These are phyloP conservation scores for Trametes gibbosa DNA, from an alignment of 768 basidiomycete species.

Conservation along the genomic window DNA sequence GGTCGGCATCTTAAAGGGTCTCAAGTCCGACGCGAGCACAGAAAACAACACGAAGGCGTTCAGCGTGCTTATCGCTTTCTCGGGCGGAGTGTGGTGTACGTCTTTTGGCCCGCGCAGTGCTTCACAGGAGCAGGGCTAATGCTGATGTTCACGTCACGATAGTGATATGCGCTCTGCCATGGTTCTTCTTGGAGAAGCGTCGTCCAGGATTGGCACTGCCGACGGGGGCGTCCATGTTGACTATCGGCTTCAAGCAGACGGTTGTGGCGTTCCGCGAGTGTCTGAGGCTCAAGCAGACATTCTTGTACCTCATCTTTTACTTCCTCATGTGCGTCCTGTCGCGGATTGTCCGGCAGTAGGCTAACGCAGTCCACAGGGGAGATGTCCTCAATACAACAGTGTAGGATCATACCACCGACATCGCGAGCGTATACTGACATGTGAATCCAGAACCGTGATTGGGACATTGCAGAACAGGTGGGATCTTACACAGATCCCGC, in stretches of 20 bases:
- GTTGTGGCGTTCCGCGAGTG: slow-evolving; percentile 63
- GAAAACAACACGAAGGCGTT: slow-evolving; percentile 76
- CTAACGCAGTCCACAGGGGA: slow-evolving; percentile 43
- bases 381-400: slow-evolving; percentile 75
- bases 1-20: slow-evolving; percentile 69
- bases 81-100: slow-evolving; percentile 74
- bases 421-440: background rate
- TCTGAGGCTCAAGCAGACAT: slow-evolving; percentile 67
- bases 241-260: slow-evolving; percentile 67
- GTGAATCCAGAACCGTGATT: slow-evolving; percentile 55
- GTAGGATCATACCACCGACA: slow-evolving; percentile 33
- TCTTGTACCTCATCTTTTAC: slow-evolving; percentile 71
- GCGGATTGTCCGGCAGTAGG: background rate
- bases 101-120: too few relatives aligned
- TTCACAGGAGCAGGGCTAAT: too few relatives aligned
- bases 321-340: slow-evolving; percentile 59
- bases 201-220: slow-evolving; percentile 64
- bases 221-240: slow-evolving; percentile 50
- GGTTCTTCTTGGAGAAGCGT: slow-evolving; percentile 70
- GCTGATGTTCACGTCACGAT: background rate
- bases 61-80: slow-evolving; percentile 74
- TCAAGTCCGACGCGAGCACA: slow-evolving; percentile 57
- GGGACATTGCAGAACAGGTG: slow-evolving; percentile 71
- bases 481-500: background rate
- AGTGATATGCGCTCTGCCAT: slow-evolving; percentile 70